Conservation (phyloP, 169 alveolate genomes). For the Plasmodium chabaudi region DNA sequence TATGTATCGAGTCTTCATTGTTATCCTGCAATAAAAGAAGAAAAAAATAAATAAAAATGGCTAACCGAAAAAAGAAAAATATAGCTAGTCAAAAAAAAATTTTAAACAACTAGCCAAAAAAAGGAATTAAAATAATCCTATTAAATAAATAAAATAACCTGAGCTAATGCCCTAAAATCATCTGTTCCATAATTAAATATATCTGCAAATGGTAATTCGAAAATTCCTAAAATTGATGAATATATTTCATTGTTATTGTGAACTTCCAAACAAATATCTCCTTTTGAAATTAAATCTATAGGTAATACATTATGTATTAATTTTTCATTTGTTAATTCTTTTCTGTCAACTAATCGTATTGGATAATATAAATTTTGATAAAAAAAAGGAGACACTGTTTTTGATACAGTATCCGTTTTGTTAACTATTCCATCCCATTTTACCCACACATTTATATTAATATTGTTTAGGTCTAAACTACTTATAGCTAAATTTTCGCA, state of each 20-base stretch:
- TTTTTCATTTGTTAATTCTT: slow-evolving; percentile 84
- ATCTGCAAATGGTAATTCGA: slow-evolving; percentile 84
- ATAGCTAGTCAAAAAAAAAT: background rate
- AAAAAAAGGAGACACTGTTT: slow-evolving; percentile 87
- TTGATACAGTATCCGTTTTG: slow-evolving; percentile 80
- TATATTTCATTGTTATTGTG: slow-evolving; percentile 88
- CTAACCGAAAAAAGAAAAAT: background rate
- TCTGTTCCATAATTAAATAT: slow-evolving; percentile 81
- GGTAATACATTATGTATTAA: slow-evolving; percentile 87
- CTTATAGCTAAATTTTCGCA: slow-evolving; percentile 88
- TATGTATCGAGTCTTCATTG: slow-evolving; percentile 43
- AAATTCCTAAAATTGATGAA: slow-evolving; percentile 87
- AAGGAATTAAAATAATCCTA: background rate
- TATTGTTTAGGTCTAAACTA: slow-evolving; percentile 86
- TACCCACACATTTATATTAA: slow-evolving; percentile 89
- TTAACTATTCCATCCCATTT: slow-evolving; percentile 91
- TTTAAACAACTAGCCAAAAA: background rate
- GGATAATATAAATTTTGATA: slow-evolving; percentile 91
- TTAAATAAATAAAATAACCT: slow-evolving; percentile 34
- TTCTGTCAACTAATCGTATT: slow-evolving; percentile 86
- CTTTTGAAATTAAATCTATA: slow-evolving; percentile 88
- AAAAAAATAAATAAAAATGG: background rate
- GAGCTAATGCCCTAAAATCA: slow-evolving; percentile 74
- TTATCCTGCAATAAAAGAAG: slow-evolving; percentile 42
- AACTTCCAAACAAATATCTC: slow-evolving; percentile 89